Evolutionary conservation across 1,139 yeast genomes (phyloP).

Genomic region (Zhuliangozyma parablackwelliae): DNA sequence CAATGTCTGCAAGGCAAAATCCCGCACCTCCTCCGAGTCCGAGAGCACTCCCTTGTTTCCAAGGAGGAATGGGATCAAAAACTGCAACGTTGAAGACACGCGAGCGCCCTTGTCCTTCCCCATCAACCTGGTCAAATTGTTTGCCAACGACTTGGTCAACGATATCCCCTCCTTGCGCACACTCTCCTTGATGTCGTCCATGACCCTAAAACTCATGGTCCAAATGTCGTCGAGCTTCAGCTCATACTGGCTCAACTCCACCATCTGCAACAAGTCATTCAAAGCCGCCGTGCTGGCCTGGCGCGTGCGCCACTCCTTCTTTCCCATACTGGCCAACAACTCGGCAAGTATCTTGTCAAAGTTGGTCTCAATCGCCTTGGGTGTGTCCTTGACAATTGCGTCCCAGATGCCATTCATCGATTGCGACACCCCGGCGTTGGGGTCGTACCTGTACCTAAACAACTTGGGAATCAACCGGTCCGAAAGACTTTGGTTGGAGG

Average conservation of each 20-base stretch:
- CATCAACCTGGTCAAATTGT: conserved; percentile 56
- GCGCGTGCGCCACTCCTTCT: conserved; percentile 88
- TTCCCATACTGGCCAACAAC: conserved; percentile 65
- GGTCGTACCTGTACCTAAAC: conserved; percentile 82
- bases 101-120: conserved; percentile 22
- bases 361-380: conserved; percentile 49
- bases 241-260: conserved; percentile 52
- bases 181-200: conserved; percentile 94
- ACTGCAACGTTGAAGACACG: conserved; percentile 43
- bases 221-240: conserved; percentile 63
- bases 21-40: conserved; percentile 81
- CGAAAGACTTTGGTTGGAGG: conserved; percentile 51
- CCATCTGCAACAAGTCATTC: conserved; percentile 63
- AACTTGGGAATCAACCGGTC: conserved; percentile 72
- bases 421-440: conserved; percentile 65
- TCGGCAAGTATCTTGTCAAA: conserved; percentile 62
- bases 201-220: conserved; percentile 81
- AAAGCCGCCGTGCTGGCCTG: conserved; percentile 83
- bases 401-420: conserved; percentile 92
- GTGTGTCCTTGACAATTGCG: conserved; percentile 59
- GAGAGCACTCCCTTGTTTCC: conserved; percentile 78
- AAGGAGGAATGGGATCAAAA: conserved; percentile 72
- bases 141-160: conserved; percentile 64
- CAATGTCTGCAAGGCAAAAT: conserved; percentile 71
- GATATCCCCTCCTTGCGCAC: conserved; percentile 78